phyloP scores from a whole-genome alignment of 78 protist species.

The Speleostelium caveatum region DNA sequence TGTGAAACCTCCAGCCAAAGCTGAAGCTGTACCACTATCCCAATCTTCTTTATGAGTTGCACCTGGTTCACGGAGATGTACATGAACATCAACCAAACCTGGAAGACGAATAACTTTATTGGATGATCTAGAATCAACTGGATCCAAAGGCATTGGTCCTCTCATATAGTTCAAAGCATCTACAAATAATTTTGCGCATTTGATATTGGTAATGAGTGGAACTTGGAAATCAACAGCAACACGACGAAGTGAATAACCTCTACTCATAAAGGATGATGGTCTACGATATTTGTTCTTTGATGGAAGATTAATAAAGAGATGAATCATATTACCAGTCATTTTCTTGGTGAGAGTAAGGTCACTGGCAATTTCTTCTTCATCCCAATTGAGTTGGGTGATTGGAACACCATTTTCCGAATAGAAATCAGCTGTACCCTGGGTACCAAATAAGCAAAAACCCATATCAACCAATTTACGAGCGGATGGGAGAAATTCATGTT shows the following conservation, averaged over 20 bases:
- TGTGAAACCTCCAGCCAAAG: conserved; percentile 89
- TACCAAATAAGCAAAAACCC: conserved; percentile 84
- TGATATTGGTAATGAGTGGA: conserved; percentile 93
- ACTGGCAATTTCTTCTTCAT: conserved; percentile 39
- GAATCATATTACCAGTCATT: conserved; percentile 68
- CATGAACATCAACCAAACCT: conserved; percentile 81
- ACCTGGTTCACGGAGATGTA: conserved; percentile 64
- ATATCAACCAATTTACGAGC: conserved; percentile 69
- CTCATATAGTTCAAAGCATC: conserved; percentile 74
- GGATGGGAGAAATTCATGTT: conserved; percentile 87
- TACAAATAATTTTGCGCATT: conserved; percentile 92
- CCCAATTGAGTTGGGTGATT: conserved; percentile 59
- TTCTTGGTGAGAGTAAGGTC: conserved; percentile 41
- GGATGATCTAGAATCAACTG: conserved; percentile 62
- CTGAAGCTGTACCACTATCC: conserved; percentile 73
- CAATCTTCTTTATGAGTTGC: conserved; percentile 82
- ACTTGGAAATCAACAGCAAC: conserved; percentile 91
- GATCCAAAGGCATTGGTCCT: conserved; percentile 56
- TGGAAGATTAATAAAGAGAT: conserved; percentile 91
- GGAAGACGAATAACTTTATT: conserved; percentile 62
- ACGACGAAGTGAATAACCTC: conserved; percentile 93
- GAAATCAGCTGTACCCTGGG: conserved; percentile 91
- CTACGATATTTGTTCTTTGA: conserved; percentile 87
- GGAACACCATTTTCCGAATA: conserved; percentile 75
- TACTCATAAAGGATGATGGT: conserved; percentile 86